phyloP scores from a whole-genome alignment of 164 flowering plant species.

The Brasenia schreberi region DNA sequence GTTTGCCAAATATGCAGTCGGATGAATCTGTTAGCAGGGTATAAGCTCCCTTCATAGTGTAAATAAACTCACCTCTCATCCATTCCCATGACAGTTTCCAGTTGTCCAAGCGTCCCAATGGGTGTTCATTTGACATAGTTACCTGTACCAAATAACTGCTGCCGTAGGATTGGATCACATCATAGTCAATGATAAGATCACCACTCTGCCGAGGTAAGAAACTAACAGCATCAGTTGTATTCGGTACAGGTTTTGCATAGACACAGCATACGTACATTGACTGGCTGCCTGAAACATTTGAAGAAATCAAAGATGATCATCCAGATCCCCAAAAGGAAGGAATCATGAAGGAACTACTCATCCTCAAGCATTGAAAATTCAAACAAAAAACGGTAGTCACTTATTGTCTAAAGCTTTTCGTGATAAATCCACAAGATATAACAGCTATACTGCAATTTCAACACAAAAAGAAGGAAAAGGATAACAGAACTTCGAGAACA shows the following conservation, averaged over 20 bases:
- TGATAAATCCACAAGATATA: no score
- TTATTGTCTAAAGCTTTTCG: no score
- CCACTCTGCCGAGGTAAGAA: slow-evolving; percentile 38
- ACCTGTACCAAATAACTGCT: slow-evolving; percentile 47
- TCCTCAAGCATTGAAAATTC: no score
- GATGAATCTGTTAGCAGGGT: slow-evolving; percentile 33
- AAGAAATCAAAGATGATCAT: background rate
- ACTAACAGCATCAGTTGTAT: slow-evolving; percentile 13
- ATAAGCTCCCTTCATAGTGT: slow-evolving; percentile 56
- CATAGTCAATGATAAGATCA: slow-evolving; percentile 54
- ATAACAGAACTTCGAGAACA: no score
- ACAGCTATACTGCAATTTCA: no score
- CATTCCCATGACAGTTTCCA: slow-evolving; percentile 70
- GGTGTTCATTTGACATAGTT: slow-evolving; percentile 42
- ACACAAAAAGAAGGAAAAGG: no score
- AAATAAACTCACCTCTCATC: slow-evolving; percentile 65
- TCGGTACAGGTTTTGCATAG: slow-evolving; percentile 9
- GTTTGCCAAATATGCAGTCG: slow-evolving; percentile 44
- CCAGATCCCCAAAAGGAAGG: no score
- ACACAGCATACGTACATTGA: slow-evolving; percentile 38
- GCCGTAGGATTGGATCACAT: slow-evolving; percentile 29
- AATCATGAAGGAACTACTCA: no score
- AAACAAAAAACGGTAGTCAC: no score
- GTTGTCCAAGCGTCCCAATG: slow-evolving; percentile 59
- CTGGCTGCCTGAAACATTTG: slow-evolving; percentile 2